Evolutionary conservation across 1,284 basidiomycete species (phyloP).

Genomic region (Boletus semigastroideus): DNA sequence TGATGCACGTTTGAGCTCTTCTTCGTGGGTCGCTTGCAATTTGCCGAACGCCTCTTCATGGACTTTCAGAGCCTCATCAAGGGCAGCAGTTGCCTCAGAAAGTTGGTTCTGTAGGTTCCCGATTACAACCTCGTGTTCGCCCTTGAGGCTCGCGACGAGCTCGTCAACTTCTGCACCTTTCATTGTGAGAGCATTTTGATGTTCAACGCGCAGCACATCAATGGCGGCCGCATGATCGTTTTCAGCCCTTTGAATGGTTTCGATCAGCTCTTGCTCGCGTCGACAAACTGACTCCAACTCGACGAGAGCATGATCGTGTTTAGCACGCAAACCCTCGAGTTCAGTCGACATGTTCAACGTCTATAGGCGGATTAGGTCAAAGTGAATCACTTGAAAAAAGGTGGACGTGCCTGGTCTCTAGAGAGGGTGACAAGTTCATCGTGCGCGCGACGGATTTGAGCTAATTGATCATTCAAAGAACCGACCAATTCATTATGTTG

Average conservation of each 20-base stretch:
- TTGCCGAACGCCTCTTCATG: conserved; percentile 54
- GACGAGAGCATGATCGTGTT: conserved; percentile 53
- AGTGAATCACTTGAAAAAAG: background rate
- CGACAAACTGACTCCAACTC: conserved; percentile 55
- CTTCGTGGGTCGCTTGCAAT: conserved; percentile 48
- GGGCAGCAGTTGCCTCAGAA: conserved; percentile 39
- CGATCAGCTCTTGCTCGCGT: conserved; percentile 56
- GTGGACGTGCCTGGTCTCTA: conserved; percentile 66
- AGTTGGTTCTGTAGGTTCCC: conserved; percentile 45
- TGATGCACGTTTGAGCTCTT: conserved; percentile 45
- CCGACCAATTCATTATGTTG: conserved; percentile 77
- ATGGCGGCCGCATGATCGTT: conserved; percentile 47
- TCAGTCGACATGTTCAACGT: conserved; percentile 84
- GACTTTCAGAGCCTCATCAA: conserved; percentile 49
- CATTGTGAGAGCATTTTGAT: conserved; percentile 51
- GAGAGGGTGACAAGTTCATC: conserved; percentile 79
- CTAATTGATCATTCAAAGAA: conserved; percentile 64
- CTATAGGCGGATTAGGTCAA: conserved; percentile 37
- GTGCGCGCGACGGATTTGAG: conserved; percentile 69
- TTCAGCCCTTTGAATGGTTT: conserved; percentile 49
- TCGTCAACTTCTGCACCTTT: conserved; percentile 55
- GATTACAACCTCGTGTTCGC: conserved; percentile 37
- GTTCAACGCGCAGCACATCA: conserved; percentile 50
- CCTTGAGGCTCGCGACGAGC: conserved; percentile 46
- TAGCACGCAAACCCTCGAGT: conserved; percentile 68